These are phyloP conservation scores for Mortierella antarctica DNA, from an alignment of 192 early-diverging fungal genomes.

Conservation along the genomic window DNA sequence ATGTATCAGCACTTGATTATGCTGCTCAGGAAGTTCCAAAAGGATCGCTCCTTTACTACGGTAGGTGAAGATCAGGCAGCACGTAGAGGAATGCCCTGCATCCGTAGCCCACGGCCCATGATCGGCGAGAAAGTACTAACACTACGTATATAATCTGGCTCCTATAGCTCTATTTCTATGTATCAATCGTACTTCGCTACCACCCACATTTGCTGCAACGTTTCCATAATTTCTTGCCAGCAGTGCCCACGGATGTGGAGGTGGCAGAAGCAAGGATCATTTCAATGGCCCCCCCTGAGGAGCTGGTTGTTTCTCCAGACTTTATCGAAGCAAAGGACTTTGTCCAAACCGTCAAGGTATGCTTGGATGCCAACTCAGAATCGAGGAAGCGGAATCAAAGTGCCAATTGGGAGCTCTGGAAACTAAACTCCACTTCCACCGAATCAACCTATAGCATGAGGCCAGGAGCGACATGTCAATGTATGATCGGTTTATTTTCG, in stretches of 20 bases:
- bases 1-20: constrained; percentile 53
- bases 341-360: constrained; percentile 51
- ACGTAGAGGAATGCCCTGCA: too few species aligned
- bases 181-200: constrained; percentile 44
- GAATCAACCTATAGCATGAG: constrained; percentile 13
- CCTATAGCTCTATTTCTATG: constrained; percentile 33
- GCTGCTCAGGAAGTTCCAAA: constrained; percentile 47
- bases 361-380: not conserved
- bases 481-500: constrained; percentile 52
- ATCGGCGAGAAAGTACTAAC: too few species aligned
- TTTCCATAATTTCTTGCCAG: constrained; percentile 42
- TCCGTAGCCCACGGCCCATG: too few species aligned
- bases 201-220: constrained; percentile 47
- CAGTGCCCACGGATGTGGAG: constrained; percentile 20
- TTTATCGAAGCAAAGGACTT: constrained; percentile 54
- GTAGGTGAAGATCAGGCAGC: too few species aligned
- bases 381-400: not conserved
- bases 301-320: constrained; percentile 44
- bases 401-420: too few species aligned
- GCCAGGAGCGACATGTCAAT: constrained; percentile 46
- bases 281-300: constrained; percentile 49
- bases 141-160: too few species aligned
- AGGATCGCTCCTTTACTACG: constrained; percentile 40
- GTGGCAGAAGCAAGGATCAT: constrained; percentile 33
- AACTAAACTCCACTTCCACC: too few species aligned